Conservation (phyloP, 2,329 filamentous ascomycete genomes). For the Colletotrichum cuscutae region DNA sequence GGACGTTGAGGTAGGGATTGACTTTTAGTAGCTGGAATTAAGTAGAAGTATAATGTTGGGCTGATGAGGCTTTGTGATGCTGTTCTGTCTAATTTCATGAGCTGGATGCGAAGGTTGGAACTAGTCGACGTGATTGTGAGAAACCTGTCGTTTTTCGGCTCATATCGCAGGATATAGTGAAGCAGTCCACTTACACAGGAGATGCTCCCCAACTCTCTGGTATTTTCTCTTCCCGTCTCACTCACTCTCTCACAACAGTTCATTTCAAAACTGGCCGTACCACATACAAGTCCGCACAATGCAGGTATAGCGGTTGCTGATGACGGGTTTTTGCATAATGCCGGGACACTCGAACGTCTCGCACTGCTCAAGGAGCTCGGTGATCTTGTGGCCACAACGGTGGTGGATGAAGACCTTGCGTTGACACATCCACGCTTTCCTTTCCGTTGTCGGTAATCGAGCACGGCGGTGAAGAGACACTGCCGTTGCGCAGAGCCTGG, state of each 20-base stretch:
- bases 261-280: slow-evolving; percentile 42
- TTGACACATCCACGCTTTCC: slow-evolving; percentile 38
- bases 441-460: background rate
- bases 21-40: background rate
- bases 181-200: background rate
- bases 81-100: background rate
- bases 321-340: slow-evolving; percentile 36
- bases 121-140: background rate
- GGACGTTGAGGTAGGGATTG: background rate
- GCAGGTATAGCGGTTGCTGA: slow-evolving; percentile 46
- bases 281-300: slow-evolving; percentile 40
- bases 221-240: background rate
- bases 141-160: background rate
- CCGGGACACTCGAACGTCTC: slow-evolving; percentile 41
- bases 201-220: background rate
- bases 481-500: too few species aligned
- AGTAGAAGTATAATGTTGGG: background rate
- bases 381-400: slow-evolving; percentile 45
- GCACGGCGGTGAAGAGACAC: background rate
- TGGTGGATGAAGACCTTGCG: slow-evolving; percentile 46
- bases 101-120: background rate
- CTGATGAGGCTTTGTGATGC: background rate
- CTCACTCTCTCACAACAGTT: background rate
- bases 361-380: slow-evolving; percentile 42
- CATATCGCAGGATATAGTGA: background rate